These are phyloP conservation scores for Periconia sp. DNA, from an alignment of 2,329 filamentous ascomycete species.

Conservation along the genomic window DNA sequence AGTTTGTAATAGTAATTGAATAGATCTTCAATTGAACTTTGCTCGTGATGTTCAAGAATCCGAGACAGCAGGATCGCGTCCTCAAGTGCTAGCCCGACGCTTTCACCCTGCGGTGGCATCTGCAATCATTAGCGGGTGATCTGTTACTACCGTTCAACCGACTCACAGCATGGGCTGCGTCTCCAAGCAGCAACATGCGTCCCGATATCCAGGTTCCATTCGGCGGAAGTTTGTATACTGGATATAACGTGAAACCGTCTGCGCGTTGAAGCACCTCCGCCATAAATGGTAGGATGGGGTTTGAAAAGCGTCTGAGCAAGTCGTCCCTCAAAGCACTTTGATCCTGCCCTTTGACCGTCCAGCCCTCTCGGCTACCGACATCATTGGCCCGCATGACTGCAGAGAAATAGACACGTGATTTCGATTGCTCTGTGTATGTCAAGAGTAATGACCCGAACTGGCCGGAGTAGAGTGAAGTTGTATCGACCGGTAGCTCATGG, in stretches of 20 bases:
- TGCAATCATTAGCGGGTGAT: slow-evolving; percentile 17
- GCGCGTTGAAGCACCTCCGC: slow-evolving; percentile 43
- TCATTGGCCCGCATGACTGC: slow-evolving; percentile 48
- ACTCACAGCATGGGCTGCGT: slow-evolving; percentile 56
- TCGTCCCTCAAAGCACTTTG: slow-evolving; percentile 43
- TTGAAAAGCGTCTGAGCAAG: slow-evolving; percentile 44
- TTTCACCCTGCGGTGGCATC: slow-evolving; percentile 57
- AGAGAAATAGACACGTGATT: slow-evolving; percentile 47
- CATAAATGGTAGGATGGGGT: slow-evolving; percentile 44
- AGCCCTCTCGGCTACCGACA: slow-evolving; percentile 40
- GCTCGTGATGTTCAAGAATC: slow-evolving; percentile 42
- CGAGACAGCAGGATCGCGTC: slow-evolving; percentile 53
- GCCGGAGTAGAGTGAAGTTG: slow-evolving; percentile 48
- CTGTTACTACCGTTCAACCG: background rate
- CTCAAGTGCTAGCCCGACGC: slow-evolving; percentile 52
- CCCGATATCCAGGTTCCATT: slow-evolving; percentile 49
- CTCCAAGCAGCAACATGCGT: slow-evolving; percentile 51
- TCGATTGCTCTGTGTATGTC: slow-evolving; percentile 46
- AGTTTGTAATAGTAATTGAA: slow-evolving; percentile 49
- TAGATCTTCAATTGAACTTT: slow-evolving; percentile 36
- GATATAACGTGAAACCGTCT: slow-evolving; percentile 52
- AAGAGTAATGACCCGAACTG: slow-evolving; percentile 48
- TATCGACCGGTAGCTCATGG: slow-evolving; percentile 44
- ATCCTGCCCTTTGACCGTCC: slow-evolving; percentile 42
- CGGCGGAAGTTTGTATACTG: slow-evolving; percentile 49